Evolutionary conservation across 164 flowering plant genomes (phyloP).

Genomic region (Berberis thunbergii): DNA sequence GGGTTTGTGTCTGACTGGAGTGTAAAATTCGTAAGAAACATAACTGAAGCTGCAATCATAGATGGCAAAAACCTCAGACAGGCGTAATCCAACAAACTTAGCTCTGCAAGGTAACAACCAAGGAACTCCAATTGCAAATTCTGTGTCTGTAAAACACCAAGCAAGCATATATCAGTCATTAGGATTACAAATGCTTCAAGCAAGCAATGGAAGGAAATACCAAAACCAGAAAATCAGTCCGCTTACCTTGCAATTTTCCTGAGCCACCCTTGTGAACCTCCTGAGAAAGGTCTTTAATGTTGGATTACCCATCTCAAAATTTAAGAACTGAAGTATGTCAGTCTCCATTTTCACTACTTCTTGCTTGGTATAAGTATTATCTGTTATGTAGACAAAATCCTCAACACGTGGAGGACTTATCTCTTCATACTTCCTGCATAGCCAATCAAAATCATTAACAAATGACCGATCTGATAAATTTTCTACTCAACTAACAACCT

Average conservation of each 20-base stretch:
- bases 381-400: slow-evolving; percentile 82
- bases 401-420: slow-evolving; percentile 78
- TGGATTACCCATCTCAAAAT: slow-evolving; percentile 61
- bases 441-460: background rate
- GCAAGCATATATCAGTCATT: background rate
- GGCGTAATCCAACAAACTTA: slow-evolving; percentile 62
- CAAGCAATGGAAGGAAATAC: background rate
- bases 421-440: slow-evolving; percentile 80
- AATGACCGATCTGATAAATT: too few species aligned
- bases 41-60: slow-evolving; percentile 64
- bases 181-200: background rate
- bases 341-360: slow-evolving; percentile 73
- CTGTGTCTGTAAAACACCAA: slow-evolving; percentile 32
- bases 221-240: background rate
- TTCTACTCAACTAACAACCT: too few species aligned
- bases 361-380: slow-evolving; percentile 65
- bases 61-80: slow-evolving; percentile 72
- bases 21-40: slow-evolving; percentile 51
- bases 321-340: slow-evolving; percentile 41
- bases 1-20: slow-evolving; percentile 46
- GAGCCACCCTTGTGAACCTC: slow-evolving; percentile 44
- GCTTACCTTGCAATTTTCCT: slow-evolving; percentile 42
- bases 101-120: slow-evolving; percentile 66
- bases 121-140: slow-evolving; percentile 62
- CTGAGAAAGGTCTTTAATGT: slow-evolving; percentile 60